Base-by-base conservation (phyloP, 2,329 filamentous ascomycete genomes). In the Tolypocladium tundrense region DNA sequence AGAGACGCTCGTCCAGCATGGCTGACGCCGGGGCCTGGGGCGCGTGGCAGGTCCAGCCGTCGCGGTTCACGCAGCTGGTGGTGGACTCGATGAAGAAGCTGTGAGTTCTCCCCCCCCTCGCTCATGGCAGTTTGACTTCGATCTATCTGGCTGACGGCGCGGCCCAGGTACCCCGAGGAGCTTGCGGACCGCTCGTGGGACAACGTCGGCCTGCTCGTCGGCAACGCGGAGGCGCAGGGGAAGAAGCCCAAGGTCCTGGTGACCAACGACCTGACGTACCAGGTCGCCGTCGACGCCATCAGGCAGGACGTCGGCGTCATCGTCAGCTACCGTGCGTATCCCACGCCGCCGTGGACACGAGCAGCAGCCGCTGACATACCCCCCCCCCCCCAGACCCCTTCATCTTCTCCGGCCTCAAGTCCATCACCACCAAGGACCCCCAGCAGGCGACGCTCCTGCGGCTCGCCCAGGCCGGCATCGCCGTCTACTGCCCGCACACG, bases 401-500 rank as follows among this genome's bases (percentile, higher is more conserved):
- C 70, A 97, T 99, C 69, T 99, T 99, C 79, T 86, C 89, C 54
- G 89, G 89, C 56, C 80, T 99, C 64, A 99, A 97, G 75, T 88
- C 90, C 62, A 78, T 99, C 69, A 96, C 90, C 40, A 82, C 91
- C 53, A 81, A 81, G 61, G 89, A 99, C 69, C 83, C 90, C 11
- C 94, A 97, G 72, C 94, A 99, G 70, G 82, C 86, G 50, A 90
- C 90, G 8, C 83, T 99, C 39, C 80, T 99, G 4, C 83, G 87
- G 51, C 82, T 99, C 14, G 88, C 88, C 53, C 88, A 90, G 62
- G 85, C 89, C 70, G 92, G 93, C 41, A 91, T 99, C 66, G 95
- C 91, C 63, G 91, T 99, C 58, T 99, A 97, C 77, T 91, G 88
- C 63, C 94, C 94, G 0, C 94, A 99, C 74, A 99, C 94, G 0